Conservation (phyloP, 1,284 basidiomycete species). For the Anthracocystis panici-leucophaei region DNA sequence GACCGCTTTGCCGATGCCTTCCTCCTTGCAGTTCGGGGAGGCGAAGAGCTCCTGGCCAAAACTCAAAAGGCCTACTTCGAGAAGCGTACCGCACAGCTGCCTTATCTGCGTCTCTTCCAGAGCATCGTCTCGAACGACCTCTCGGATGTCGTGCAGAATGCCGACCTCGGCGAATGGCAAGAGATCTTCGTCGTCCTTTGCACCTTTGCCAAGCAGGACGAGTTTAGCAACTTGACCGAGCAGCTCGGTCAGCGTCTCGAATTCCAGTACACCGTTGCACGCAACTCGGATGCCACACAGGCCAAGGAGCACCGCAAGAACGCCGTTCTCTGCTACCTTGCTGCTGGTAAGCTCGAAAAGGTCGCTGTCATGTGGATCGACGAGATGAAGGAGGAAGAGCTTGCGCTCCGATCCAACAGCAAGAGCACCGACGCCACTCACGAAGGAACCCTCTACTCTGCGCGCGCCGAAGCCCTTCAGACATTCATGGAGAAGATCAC, state of each 20-base stretch:
- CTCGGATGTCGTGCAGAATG: constrained; percentile 92
- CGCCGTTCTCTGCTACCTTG: constrained; percentile 87
- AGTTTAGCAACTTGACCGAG: constrained; percentile 87
- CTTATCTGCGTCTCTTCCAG: constrained; percentile 94
- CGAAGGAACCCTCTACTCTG: constrained; percentile 75
- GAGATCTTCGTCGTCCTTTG: constrained; percentile 97
- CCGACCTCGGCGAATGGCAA: constrained; percentile 92
- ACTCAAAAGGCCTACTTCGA: constrained; percentile 96
- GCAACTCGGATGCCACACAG: constrained; percentile 46
- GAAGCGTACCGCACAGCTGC: constrained; percentile 79
- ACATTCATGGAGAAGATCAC: constrained; percentile 97
- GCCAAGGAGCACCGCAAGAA: constrained; percentile 82
- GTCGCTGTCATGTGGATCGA: constrained; percentile 92
- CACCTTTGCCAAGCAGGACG: constrained; percentile 88
- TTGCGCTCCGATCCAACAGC: constrained; percentile 46
- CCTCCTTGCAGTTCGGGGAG: constrained; percentile 90
- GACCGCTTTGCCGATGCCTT: constrained; percentile 95
- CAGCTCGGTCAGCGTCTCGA: constrained; percentile 92
- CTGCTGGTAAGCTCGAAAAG: constrained; percentile 88
- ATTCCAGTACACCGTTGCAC: constrained; percentile 77
- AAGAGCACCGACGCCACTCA: constrained; percentile 24
- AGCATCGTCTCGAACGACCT: constrained; percentile 94
- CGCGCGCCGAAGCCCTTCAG: constrained; percentile 89
- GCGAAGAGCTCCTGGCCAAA: constrained; percentile 85
- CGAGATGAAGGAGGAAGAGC: constrained; percentile 89